Conservation (phyloP, 768 basidiomycete species). For the Dacryopinax spathularia region DNA sequence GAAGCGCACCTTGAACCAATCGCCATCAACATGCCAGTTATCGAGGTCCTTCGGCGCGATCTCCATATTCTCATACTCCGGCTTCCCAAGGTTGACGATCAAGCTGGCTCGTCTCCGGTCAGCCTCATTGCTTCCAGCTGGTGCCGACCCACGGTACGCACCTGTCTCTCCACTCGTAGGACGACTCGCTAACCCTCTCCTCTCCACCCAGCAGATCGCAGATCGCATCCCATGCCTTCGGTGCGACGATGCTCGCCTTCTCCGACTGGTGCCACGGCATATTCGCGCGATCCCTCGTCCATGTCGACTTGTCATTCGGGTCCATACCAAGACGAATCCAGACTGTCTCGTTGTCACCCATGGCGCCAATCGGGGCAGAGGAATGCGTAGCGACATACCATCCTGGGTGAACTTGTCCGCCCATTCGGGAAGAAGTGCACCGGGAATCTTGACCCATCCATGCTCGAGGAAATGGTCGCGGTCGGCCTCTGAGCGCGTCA, state of each 20-base stretch:
- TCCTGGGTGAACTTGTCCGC: constrained; percentile 37
- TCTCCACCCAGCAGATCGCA: constrained; percentile 46
- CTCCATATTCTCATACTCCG: constrained; percentile 24
- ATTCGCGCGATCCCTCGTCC: constrained; percentile 36
- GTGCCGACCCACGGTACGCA: background rate
- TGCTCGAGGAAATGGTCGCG: constrained; percentile 41
- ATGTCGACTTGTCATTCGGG: constrained; percentile 41
- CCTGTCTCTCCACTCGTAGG: constrained; percentile 2
- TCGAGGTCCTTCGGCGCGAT: constrained; percentile 34
- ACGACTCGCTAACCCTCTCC: constrained; percentile 46
- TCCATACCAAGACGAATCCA: constrained; percentile 21
- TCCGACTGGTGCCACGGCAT: constrained; percentile 41
- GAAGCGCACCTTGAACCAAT: constrained; percentile 6
- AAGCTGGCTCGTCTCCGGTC: constrained; percentile 29
- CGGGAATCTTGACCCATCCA: constrained; percentile 39
- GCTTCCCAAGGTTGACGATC: constrained; percentile 46
- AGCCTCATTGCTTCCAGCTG: background rate
- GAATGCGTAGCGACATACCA: constrained; percentile 18
- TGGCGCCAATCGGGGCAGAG: constrained; percentile 22
- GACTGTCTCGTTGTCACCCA: background rate
- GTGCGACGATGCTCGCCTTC: constrained; percentile 36
- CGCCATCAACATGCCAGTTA: constrained; percentile 40
- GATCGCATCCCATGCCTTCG: constrained; percentile 49
- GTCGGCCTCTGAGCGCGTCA: constrained; percentile 24
- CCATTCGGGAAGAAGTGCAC: constrained; percentile 40